These are phyloP conservation scores for Apiospora hydei DNA, from an alignment of 2,329 filamentous ascomycete species.

Conservation along the genomic window DNA sequence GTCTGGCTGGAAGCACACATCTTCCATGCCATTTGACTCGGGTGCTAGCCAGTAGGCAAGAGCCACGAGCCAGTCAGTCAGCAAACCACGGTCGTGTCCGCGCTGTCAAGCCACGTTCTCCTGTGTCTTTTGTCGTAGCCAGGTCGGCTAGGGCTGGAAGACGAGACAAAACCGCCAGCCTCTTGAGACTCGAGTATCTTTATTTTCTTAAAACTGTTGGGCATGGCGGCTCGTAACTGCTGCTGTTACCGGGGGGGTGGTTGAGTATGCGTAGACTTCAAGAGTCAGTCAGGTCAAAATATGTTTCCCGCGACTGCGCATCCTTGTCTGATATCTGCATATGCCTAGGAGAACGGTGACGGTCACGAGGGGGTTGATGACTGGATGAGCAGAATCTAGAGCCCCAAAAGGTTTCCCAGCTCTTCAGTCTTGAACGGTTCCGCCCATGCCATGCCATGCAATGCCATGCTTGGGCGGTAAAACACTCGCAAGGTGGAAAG, in stretches of 20 bases:
- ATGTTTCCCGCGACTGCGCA: background rate
- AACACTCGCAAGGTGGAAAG: background rate
- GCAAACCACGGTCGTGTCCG: conserved; percentile 26
- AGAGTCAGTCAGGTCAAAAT: conserved; percentile 5
- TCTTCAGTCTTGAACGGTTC: background rate
- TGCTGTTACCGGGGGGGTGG: background rate
- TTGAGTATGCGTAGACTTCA: background rate
- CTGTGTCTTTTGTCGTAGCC: background rate
- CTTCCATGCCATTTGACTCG: conserved; percentile 32
- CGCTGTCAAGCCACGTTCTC: conserved; percentile 20
- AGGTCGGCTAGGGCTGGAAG: background rate
- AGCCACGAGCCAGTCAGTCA: conserved; percentile 36
- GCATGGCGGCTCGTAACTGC: background rate
- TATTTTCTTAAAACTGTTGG: background rate
- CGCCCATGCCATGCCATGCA: too few species aligned
- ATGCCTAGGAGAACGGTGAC: background rate
- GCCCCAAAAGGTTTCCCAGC: conserved; percentile 1
- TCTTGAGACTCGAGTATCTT: background rate
- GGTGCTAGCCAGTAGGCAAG: conserved; percentile 36
- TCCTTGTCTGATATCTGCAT: background rate
- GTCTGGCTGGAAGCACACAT: conserved; percentile 25
- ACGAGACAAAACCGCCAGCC: background rate
- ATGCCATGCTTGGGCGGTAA: background rate
- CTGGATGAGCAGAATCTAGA: conserved; percentile 3
- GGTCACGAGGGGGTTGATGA: background rate